These are phyloP conservation scores for Hypsizygus ulmarius DNA, from an alignment of 1,284 basidiomycete genomes.

Conservation along the genomic window DNA sequence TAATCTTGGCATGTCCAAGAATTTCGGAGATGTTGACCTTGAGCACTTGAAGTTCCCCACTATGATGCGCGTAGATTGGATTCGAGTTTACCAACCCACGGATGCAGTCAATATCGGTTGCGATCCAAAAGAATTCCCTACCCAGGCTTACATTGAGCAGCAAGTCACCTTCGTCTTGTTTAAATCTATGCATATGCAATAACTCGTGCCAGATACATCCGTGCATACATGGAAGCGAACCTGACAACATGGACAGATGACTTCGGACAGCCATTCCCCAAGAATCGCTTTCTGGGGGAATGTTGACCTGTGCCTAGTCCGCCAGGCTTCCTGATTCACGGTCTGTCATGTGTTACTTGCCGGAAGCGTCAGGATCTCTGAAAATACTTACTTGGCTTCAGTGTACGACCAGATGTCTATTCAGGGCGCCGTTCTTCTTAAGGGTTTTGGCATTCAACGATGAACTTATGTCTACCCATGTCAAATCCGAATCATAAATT, in stretches of 20 bases:
- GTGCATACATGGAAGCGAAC: slow-evolving; percentile 55
- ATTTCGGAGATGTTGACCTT: slow-evolving; percentile 73
- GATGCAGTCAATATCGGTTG: slow-evolving; percentile 76
- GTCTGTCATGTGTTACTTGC: no score
- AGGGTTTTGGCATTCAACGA: no score
- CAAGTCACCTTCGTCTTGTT: slow-evolving; percentile 32
- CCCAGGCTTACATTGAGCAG: slow-evolving; percentile 71
- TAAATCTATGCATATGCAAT: slow-evolving; percentile 8
- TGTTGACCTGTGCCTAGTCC: slow-evolving; percentile 39
- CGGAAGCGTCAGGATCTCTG: no score
- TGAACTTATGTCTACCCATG: not conserved
- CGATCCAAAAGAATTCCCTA: slow-evolving; percentile 78
- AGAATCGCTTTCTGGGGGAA: slow-evolving; percentile 50
- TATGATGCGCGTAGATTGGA: slow-evolving; percentile 77
- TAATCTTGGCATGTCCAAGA: slow-evolving; percentile 80
- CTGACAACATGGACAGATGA: slow-evolving; percentile 59
- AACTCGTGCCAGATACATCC: slow-evolving; percentile 39
- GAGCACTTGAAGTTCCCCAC: slow-evolving; percentile 65
- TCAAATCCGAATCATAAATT: not conserved
- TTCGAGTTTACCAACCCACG: slow-evolving; percentile 79
- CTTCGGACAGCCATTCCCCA: slow-evolving; percentile 60
- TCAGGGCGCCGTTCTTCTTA: no score
- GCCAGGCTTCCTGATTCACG: no score
- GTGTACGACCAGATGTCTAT: no score
- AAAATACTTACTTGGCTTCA: no score